phyloP scores from a whole-genome alignment of 768 basidiomycete genomes.

The Mycena vulgaris region DNA sequence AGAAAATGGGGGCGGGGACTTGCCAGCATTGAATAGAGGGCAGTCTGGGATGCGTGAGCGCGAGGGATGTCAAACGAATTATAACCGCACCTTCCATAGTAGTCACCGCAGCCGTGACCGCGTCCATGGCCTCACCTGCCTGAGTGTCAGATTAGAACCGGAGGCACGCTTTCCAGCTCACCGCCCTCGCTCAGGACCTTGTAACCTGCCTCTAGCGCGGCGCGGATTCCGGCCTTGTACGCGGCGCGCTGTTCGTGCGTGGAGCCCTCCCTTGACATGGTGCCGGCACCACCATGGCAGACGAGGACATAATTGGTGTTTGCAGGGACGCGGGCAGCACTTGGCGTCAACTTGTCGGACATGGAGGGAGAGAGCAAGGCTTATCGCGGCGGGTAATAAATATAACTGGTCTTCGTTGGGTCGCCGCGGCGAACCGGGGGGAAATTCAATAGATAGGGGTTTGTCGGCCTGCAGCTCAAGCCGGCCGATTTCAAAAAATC shows the following conservation, averaged over 20 bases:
- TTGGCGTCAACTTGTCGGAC: constrained; percentile 23
- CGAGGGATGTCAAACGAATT: constrained; percentile 12
- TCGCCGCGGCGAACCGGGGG: constrained; percentile 10
- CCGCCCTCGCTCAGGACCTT: constrained; percentile 69
- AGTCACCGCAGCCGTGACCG: constrained; percentile 81
- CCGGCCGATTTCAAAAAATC: not conserved
- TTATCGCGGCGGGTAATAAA: not conserved
- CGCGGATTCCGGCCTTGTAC: constrained; percentile 70
- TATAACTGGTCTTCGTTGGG: not conserved
- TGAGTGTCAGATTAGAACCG: not conserved
- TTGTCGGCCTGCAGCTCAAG: not conserved
- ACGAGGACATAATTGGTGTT: constrained; percentile 59
- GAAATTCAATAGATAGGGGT: not conserved
- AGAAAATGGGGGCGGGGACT: not conserved
- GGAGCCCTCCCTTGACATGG: constrained; percentile 69
- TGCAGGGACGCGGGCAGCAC: not conserved
- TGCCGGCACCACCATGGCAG: constrained; percentile 88
- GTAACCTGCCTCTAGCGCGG: constrained; percentile 75
- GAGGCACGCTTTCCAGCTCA: not conserved
- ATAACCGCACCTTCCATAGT: constrained; percentile 73
- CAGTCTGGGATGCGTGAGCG: constrained; percentile 62
- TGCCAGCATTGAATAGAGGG: constrained; percentile 78
- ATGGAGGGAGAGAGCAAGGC: not conserved
- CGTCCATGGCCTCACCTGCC: constrained; percentile 85
- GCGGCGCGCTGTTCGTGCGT: constrained; percentile 72